Conservation (phyloP, 345 rosid genomes). For the Angophora floribunda region DNA sequence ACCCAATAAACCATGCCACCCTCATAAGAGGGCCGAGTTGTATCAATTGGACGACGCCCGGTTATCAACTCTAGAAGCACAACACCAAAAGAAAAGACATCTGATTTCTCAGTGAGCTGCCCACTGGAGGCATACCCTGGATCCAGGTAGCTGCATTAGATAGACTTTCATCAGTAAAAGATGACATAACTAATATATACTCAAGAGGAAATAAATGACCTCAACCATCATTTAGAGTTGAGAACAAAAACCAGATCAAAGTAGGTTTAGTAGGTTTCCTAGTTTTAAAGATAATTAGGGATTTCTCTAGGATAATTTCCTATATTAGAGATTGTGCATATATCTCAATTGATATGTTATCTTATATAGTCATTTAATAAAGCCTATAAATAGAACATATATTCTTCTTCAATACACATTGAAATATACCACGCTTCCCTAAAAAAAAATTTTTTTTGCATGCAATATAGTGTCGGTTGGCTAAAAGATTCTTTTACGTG, state of each 20-base stretch:
- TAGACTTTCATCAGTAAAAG: background rate
- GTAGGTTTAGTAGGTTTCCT: background rate
- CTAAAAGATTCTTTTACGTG: too few relatives aligned
- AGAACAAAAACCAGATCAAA: background rate
- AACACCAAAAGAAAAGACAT: constrained; percentile 79
- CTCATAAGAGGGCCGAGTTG: constrained; percentile 33
- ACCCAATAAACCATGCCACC: constrained; percentile 92
- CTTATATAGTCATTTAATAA: too few relatives aligned
- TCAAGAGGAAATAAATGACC: background rate
- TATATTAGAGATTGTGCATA: too few relatives aligned
- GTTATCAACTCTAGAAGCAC: constrained; percentile 83
- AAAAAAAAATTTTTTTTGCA: too few relatives aligned
- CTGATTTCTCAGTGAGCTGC: constrained; percentile 75
- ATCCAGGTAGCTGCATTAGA: constrained; percentile 59
- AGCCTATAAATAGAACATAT: too few relatives aligned
- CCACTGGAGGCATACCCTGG: constrained; percentile 87
- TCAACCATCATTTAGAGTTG: background rate
- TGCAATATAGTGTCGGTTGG: too few relatives aligned
- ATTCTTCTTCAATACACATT: too few relatives aligned
- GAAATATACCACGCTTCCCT: too few relatives aligned
- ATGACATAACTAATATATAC: background rate
- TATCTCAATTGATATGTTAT: too few relatives aligned
- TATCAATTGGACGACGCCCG: constrained; percentile 64
- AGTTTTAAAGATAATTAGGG: too few relatives aligned
- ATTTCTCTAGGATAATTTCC: too few relatives aligned